Conservation (phyloP, 495 filamentous ascomycete species). For the Pseudevernia furfuracea region DNA sequence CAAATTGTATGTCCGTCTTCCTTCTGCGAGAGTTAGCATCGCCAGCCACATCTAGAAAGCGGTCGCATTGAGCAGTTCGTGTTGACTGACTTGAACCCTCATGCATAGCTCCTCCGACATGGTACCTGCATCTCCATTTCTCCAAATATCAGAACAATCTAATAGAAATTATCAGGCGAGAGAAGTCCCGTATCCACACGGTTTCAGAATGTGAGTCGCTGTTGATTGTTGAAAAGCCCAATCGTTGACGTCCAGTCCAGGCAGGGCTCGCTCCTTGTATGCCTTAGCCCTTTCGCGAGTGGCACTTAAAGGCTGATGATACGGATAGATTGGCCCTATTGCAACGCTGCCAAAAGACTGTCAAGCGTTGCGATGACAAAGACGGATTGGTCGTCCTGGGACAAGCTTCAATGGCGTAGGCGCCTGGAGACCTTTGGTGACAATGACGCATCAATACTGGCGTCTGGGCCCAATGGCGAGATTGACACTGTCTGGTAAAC, state of each 20-base stretch:
- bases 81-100: not conserved
- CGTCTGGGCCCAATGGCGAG: conserved; percentile 56
- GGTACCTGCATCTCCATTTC: conserved; percentile 38
- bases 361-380: conserved; percentile 59
- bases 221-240: not conserved
- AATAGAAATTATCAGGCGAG: conserved; percentile 17
- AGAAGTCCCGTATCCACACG: conserved; percentile 64
- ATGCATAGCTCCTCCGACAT: conserved; percentile 66
- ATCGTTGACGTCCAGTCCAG: conserved; percentile 34
- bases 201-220: conserved; percentile 64
- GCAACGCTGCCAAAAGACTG: conserved; percentile 64
- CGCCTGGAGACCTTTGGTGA: conserved; percentile 72
- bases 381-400: conserved; percentile 52
- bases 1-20: conserved; percentile 56
- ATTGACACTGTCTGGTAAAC: conserved; percentile 66
- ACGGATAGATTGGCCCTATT: conserved; percentile 82
- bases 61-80: not conserved
- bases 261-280: conserved; percentile 69
- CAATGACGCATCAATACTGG: conserved; percentile 61
- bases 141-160: not conserved
- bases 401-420: conserved; percentile 65
- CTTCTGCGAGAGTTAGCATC: not conserved
- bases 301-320: conserved; percentile 19
- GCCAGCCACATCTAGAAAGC: not conserved
- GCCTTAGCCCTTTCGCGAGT: conserved; percentile 10